phyloP scores from a whole-genome alignment of 495 filamentous ascomycete species.

The Penicillium soppii region DNA sequence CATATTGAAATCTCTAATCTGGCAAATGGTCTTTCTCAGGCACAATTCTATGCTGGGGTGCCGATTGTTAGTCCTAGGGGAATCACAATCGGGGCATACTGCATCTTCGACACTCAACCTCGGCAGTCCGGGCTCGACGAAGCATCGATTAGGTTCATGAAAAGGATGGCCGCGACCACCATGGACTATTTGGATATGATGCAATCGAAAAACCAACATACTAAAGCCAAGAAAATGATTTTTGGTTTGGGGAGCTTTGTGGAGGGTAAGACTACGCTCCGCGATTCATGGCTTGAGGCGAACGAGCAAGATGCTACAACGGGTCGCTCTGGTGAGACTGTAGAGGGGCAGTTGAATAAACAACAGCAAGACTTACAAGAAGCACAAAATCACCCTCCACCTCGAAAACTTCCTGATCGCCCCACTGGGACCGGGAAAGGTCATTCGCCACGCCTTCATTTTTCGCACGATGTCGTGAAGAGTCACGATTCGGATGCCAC shows the following conservation, averaged over 20 bases:
- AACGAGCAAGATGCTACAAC: slow-evolving; percentile 9
- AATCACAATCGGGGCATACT: slow-evolving; percentile 60
- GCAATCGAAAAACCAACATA: not conserved
- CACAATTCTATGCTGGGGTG: slow-evolving; percentile 58
- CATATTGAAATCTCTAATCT: slow-evolving; percentile 27
- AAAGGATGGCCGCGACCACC: slow-evolving; percentile 28
- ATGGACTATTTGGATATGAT: slow-evolving; percentile 25
- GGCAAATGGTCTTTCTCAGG: slow-evolving; percentile 25
- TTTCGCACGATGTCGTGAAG: too few relatives aligned
- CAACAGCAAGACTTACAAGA: slow-evolving; percentile 19
- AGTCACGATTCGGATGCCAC: too few relatives aligned
- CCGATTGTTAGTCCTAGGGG: slow-evolving; percentile 58
- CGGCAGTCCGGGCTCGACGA: slow-evolving; percentile 14
- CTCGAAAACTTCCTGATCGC: too few relatives aligned
- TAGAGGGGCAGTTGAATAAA: slow-evolving; percentile 22
- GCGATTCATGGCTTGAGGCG: slow-evolving; percentile 22
- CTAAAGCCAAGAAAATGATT: slow-evolving; percentile 30
- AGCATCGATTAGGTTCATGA: slow-evolving; percentile 28
- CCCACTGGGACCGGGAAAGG: not conserved
- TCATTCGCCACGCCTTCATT: too few relatives aligned
- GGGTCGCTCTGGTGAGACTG: slow-evolving; percentile 8
- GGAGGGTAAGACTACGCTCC: slow-evolving; percentile 27
- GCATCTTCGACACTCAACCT: slow-evolving; percentile 52
- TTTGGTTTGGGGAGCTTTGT: slow-evolving; percentile 32
- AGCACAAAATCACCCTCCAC: not conserved